These are phyloP conservation scores for Carnegiea gigantea DNA, from an alignment of 179 eudicot genomes.

Conservation along the genomic window DNA sequence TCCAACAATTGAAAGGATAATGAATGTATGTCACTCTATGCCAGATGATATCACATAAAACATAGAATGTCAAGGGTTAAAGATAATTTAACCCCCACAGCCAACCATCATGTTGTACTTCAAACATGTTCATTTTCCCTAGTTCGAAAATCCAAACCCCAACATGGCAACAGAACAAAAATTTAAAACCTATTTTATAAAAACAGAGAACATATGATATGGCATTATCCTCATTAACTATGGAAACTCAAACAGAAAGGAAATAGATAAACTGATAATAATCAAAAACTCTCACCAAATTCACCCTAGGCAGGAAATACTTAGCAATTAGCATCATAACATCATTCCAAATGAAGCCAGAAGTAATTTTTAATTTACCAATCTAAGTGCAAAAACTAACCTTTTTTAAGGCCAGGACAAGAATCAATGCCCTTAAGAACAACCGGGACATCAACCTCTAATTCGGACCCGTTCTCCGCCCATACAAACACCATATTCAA, in stretches of 20 bases:
- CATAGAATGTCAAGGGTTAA: neutral
- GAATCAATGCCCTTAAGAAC: slow-evolving; percentile 72
- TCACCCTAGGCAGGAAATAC: neutral
- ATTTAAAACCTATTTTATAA: neutral
- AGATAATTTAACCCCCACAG: neutral
- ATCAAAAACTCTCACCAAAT: neutral
- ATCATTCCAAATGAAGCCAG: too few species aligned
- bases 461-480: slow-evolving; percentile 76
- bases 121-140: too few species aligned
- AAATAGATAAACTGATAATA: neutral
- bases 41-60: neutral
- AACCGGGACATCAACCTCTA: slow-evolving; percentile 77
- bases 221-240: neutral
- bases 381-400: slow-evolving; percentile 31
- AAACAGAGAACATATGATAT: neutral
- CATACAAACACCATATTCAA: slow-evolving; percentile 84
- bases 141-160: neutral
- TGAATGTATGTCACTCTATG: neutral
- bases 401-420: slow-evolving; percentile 83
- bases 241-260: too few species aligned
- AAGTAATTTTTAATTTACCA: neutral
- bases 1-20: neutral
- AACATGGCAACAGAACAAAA: neutral
- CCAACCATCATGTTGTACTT: neutral
- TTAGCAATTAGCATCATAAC: neutral